Percentiles rank a stretch among this genome's conserved stretches.
These are phyloP conservation scores for Solanum lignicaule DNA, from an alignment of 257 asterid species.

Conservation along the genomic window DNA sequence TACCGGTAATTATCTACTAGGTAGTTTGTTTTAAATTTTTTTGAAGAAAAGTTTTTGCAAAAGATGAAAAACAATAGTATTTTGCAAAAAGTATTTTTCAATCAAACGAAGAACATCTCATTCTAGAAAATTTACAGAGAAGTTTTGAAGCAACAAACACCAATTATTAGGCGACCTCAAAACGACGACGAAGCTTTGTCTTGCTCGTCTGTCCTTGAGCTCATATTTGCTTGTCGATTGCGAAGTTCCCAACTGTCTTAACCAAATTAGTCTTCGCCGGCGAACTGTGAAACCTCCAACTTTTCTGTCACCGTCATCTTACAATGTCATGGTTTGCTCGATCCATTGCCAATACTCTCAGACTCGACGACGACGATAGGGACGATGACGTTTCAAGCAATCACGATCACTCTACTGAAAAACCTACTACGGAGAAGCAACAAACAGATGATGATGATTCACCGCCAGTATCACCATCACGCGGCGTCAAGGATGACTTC, in stretches of 20 bases:
- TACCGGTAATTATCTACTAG: too few species aligned
- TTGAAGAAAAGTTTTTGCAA: background rate
- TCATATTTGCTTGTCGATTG: background rate
- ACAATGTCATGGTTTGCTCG: slow-evolving; percentile 93
- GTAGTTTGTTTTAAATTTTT: background rate
- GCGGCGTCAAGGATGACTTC: slow-evolving; percentile 94
- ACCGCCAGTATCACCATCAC: slow-evolving; percentile 43
- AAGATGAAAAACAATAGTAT: background rate
- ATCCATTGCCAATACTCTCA: slow-evolving; percentile 89
- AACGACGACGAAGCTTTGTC: background rate
- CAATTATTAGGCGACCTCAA: background rate
- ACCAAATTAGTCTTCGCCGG: slow-evolving; percentile 4
- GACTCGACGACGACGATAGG: slow-evolving; percentile 24
- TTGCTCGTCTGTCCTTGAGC: background rate
- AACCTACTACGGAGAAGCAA: slow-evolving; percentile 17
- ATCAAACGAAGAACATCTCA: background rate
- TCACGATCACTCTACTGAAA: background rate
- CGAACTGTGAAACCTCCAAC: background rate
- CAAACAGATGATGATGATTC: slow-evolving; percentile 17
- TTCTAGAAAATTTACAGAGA: background rate
- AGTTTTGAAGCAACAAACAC: background rate
- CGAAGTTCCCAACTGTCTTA: background rate
- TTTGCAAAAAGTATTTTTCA: background rate
- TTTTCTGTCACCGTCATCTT: background rate
- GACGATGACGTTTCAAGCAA: slow-evolving; percentile 17